Conservation (phyloP, 2,329 filamentous ascomycete genomes). For the Mariannaea elegans region DNA sequence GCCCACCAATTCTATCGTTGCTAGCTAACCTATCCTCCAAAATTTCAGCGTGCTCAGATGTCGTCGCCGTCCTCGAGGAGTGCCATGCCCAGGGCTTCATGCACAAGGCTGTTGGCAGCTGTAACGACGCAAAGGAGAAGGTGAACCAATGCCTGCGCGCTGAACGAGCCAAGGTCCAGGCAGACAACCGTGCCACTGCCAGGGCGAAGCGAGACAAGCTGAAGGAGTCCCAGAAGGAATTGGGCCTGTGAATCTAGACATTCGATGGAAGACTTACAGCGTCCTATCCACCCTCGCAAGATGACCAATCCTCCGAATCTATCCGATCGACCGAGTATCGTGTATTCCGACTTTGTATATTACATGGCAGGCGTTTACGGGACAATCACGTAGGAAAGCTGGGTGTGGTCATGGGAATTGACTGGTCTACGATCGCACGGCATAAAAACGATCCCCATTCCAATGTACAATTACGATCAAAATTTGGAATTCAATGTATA, state of each 20-base stretch:
- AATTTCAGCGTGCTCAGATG: conserved; percentile 83
- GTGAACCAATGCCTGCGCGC: conserved; percentile 86
- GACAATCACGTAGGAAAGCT: conserved; percentile 5
- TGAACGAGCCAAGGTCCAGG: conserved; percentile 81
- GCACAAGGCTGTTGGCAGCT: conserved; percentile 89
- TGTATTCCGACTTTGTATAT: conserved; percentile 18
- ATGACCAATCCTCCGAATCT: not conserved
- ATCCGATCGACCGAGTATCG: conserved; percentile 1
- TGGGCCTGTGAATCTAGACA: conserved; percentile 44
- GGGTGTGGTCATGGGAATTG: conserved; percentile 19
- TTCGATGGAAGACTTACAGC: not conserved
- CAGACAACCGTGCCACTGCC: conserved; percentile 75
- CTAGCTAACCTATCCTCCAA: conserved; percentile 27
- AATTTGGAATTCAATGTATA: conserved; percentile 1
- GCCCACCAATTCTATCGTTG: not conserved
- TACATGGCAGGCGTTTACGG: conserved; percentile 29
- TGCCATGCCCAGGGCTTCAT: conserved; percentile 94
- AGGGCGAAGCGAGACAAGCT: conserved; percentile 76
- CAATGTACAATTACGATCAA: conserved; percentile 18
- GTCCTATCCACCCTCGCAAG: conserved; percentile 1
- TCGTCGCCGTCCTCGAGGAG: conserved; percentile 93
- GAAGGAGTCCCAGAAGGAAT: conserved; percentile 72
- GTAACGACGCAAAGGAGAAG: conserved; percentile 84
- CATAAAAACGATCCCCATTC: conserved; percentile 19
- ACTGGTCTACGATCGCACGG: conserved; percentile 21